Percentiles rank a stretch among this genome's conserved stretches.
phyloP scores from a whole-genome alignment of 2,329 filamentous ascomycete species.

The Fusarium haematococcum region DNA sequence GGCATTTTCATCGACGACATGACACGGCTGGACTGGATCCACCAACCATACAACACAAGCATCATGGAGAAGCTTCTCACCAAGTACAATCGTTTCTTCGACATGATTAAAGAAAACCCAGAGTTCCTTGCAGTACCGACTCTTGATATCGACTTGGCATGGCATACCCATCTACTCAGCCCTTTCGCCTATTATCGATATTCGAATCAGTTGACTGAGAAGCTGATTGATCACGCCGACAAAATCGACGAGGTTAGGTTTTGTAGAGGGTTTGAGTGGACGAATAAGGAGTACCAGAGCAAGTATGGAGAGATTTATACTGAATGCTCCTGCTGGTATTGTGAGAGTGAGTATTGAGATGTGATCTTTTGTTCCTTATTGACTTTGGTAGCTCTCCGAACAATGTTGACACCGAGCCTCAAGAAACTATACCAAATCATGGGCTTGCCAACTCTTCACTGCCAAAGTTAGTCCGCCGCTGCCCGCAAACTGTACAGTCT shows the following conservation, averaged over 20 bases:
- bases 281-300: background rate
- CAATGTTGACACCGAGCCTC: background rate
- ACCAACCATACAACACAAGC: background rate
- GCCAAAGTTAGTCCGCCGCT: background rate
- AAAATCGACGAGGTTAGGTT: background rate
- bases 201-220: background rate
- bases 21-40: background rate
- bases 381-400: background rate
- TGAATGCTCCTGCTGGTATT: background rate
- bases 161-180: background rate
- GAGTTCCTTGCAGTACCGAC: background rate
- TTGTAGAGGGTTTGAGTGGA: background rate
- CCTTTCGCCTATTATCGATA: background rate
- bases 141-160: background rate
- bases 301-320: background rate
- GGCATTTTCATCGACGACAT: background rate
- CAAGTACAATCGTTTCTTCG: background rate
- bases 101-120: background rate
- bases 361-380: background rate
- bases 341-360: background rate
- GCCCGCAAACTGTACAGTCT: fast-evolving
- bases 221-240: background rate
- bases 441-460: background rate
- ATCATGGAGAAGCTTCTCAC: background rate
- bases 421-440: background rate